A percentile compares a stretch with the other conserved stretches of the same genome.
Conservation (phyloP, 2,329 filamentous ascomycete species). For the Ascomycota sp. region DNA sequence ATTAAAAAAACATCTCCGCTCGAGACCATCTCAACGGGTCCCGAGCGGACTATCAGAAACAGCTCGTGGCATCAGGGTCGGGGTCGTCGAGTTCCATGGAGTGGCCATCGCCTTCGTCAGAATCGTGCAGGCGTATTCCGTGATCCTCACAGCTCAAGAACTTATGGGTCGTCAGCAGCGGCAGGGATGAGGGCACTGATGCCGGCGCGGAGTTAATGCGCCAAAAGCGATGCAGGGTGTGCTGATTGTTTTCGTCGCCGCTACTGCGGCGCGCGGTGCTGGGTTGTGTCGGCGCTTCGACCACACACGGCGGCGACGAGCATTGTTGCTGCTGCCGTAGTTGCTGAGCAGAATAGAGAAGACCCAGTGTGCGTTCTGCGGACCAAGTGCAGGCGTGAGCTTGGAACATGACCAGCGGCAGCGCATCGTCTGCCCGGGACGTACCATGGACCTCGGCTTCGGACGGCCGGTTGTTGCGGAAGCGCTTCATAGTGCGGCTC, state of each 20-base stretch:
- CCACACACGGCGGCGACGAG: too few relatives aligned
- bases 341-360: slow-evolving; percentile 36
- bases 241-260: too few relatives aligned
- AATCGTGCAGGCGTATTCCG: slow-evolving; percentile 13
- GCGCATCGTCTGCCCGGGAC: slow-evolving; percentile 13
- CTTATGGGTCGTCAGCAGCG: slow-evolving; percentile 3
- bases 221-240: slow-evolving; percentile 40
- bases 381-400: too few relatives aligned
- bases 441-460: slow-evolving; percentile 33
- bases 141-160: slow-evolving; percentile 36
- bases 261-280: too few relatives aligned
- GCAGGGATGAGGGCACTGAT: slow-evolving; percentile 7
- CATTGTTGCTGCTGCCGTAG: slow-evolving; percentile 5
- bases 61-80: too few relatives aligned
- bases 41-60: too few relatives aligned
- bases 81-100: slow-evolving; percentile 21
- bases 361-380: slow-evolving; percentile 33
- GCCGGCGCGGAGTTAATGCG: slow-evolving; percentile 22
- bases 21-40: too few relatives aligned
- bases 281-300: too few relatives aligned
- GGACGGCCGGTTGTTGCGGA: slow-evolving; percentile 36
- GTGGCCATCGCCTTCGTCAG: slow-evolving; percentile 7
- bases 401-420: too few relatives aligned
- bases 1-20: too few relatives aligned
- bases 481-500: slow-evolving; percentile 40